Conservation (phyloP, 306 rosid genomes). For the Trifolium pratense region DNA sequence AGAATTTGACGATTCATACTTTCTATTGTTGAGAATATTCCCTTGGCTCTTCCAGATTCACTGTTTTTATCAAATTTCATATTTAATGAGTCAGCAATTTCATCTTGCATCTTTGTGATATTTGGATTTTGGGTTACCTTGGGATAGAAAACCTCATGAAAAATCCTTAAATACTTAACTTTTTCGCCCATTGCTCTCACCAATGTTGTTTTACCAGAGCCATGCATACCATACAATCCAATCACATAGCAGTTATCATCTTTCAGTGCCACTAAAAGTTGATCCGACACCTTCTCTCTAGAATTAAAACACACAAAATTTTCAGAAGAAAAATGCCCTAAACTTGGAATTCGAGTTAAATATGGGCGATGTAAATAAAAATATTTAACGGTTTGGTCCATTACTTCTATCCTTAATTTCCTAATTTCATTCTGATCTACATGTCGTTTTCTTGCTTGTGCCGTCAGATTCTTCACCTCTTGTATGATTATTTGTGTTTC, state of each 20-base stretch:
- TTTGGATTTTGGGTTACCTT: conserved; percentile 8
- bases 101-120: conserved; percentile 12
- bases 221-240: conserved; percentile 34
- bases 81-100: conserved; percentile 26
- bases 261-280: conserved; percentile 21
- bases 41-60: conserved; percentile 8
- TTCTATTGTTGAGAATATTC: background rate
- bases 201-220: conserved; percentile 37
- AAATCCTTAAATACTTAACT: background rate
- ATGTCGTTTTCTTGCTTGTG: background rate
- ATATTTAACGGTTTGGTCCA: background rate
- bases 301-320: conserved; percentile 11
- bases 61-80: background rate
- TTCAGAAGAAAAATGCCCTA: background rate
- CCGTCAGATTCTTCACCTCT: background rate
- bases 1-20: background rate
- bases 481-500: background rate
- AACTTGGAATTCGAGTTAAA: conserved; percentile 22
- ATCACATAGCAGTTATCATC: background rate
- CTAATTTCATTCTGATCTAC: background rate
- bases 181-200: conserved; percentile 27
- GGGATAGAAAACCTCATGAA: background rate
- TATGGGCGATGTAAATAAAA: background rate
- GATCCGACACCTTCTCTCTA: background rate
- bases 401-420: background rate